Conservation (phyloP, 371 early-diverging fungal species). For the Sporodiniella umbellata region DNA sequence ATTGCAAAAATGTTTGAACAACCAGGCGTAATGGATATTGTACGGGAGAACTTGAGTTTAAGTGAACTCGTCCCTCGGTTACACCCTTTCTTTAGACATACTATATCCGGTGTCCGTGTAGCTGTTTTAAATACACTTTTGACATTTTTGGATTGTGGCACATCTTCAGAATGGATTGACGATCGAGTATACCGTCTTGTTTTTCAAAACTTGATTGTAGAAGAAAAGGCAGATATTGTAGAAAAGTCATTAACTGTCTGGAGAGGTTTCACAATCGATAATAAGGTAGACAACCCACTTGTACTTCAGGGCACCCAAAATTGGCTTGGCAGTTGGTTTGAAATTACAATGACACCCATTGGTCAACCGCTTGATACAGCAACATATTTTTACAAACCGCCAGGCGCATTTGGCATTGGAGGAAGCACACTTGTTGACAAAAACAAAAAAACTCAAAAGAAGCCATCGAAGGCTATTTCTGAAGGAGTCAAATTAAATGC, state of each 20-base stretch:
- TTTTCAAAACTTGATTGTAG: conserved; percentile 90
- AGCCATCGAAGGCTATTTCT: conserved; percentile 14
- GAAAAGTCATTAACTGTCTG: conserved; percentile 69
- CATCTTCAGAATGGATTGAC: conserved; percentile 73
- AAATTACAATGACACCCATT: conserved; percentile 68
- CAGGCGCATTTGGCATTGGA: conserved; percentile 47
- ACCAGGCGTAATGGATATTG: conserved; percentile 57
- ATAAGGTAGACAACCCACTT: conserved; percentile 29
- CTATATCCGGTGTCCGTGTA: conserved; percentile 80
- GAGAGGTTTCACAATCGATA: conserved; percentile 52
- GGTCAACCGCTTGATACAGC: conserved; percentile 74
- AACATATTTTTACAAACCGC: conserved; percentile 60
- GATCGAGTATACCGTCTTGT: conserved; percentile 72
- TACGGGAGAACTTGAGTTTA: conserved; percentile 52
- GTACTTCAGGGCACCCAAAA: conserved; percentile 41
- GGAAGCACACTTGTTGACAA: conserved; percentile 9
- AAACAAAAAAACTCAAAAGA: conserved; percentile 17
- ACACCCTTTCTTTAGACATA: conserved; percentile 93
- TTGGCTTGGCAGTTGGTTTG: conserved; percentile 53
- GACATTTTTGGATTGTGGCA: conserved; percentile 72
- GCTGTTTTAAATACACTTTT: conserved; percentile 82
- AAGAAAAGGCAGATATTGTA: conserved; percentile 72
- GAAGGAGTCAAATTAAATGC: conserved; percentile 6
- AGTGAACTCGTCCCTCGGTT: conserved; percentile 77
- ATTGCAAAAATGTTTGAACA: conserved; percentile 79